phyloP scores from a whole-genome alignment of 2,329 filamentous ascomycete genomes.

The Penicillium decumbens region DNA sequence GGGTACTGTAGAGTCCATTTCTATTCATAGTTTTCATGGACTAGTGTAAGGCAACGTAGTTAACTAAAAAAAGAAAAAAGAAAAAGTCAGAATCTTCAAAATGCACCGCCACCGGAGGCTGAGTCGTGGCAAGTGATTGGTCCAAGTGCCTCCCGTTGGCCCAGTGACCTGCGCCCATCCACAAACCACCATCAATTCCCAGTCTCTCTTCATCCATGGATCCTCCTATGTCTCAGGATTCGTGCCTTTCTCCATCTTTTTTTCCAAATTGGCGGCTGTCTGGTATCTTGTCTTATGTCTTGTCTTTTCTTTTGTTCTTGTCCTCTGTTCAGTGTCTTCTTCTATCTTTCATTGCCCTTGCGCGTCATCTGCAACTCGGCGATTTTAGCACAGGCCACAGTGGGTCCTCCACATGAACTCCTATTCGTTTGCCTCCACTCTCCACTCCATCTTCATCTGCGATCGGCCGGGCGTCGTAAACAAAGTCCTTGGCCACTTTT shows the following conservation, averaged over 20 bases:
- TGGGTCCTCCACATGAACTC: constrained; percentile 15
- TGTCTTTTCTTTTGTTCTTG: background rate
- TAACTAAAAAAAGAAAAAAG: constrained; percentile 4
- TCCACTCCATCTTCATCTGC: constrained; percentile 15
- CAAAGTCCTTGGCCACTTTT: constrained; percentile 15
- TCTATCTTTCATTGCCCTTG: background rate
- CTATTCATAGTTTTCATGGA: background rate
- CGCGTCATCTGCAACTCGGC: background rate
- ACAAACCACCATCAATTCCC: background rate
- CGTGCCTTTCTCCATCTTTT: background rate
- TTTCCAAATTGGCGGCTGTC: background rate
- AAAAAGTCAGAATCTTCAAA: background rate
- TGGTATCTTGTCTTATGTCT: background rate
- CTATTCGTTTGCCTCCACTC: constrained; percentile 16
- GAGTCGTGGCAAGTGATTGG: background rate
- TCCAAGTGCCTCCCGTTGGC: constrained; percentile 15
- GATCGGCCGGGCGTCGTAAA: constrained; percentile 23
- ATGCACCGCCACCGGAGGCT: background rate
- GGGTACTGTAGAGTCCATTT: background rate
- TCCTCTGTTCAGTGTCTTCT: background rate
- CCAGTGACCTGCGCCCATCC: constrained; percentile 11
- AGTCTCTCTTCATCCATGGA: constrained; percentile 5
- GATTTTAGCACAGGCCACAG: constrained; percentile 9
- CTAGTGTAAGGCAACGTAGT: background rate
- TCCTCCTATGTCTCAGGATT: constrained; percentile 7